Evolutionary conservation across 2,329 filamentous ascomycete genomes (phyloP), one percentile per base, ranked within the genome.

Genomic region (Colletotrichum cordylinicola): DNA sequence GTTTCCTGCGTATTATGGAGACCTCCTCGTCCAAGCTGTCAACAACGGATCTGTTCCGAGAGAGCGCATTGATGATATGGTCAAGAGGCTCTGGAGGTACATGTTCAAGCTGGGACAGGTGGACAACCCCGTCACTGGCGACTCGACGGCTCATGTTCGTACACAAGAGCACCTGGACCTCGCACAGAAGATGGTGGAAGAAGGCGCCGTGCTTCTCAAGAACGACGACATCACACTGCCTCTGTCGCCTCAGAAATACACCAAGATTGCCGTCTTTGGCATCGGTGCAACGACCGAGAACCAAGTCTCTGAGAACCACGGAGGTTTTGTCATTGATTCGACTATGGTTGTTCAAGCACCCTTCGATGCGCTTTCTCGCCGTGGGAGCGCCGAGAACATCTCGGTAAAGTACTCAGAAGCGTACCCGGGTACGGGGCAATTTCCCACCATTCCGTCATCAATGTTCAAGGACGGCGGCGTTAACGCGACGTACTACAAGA

Each of bases 21-120:
- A 58, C 1, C 0, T 58, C 8, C 55, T 58, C 1, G 55, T 58
- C 13, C 2, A 58, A 18, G 24, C 55, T 10, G 24, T 95, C 8
- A 86, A 96, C 48, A 97, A 98, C 79, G 92, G 92, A 5, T 95
- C 94, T 6, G 87, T 98, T 0, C 55, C 55, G 24, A 58, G 15
- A n/a, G 55, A 33, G 4, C 67, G 55, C n/a, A 24, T 70, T 37
- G 52, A 33, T 8, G 31, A 64, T 18, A 61, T 67, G n/a, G 56
- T 69, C n/a, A 52, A 58, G 15, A 58, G 56, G 15, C 56, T 72
- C 8, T 64, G 69, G 16, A 37, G 39, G 8, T 52, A 62, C 29
- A 75, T 72, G 69, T 67, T 72, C 31, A 68, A 72, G 9, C 8
- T 48, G 6, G 56, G 61, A 21, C 33, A 37, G 15, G 48, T 75